phyloP scores from a whole-genome alignment of 1,139 yeast species.

The Meyerozyma sp. region DNA sequence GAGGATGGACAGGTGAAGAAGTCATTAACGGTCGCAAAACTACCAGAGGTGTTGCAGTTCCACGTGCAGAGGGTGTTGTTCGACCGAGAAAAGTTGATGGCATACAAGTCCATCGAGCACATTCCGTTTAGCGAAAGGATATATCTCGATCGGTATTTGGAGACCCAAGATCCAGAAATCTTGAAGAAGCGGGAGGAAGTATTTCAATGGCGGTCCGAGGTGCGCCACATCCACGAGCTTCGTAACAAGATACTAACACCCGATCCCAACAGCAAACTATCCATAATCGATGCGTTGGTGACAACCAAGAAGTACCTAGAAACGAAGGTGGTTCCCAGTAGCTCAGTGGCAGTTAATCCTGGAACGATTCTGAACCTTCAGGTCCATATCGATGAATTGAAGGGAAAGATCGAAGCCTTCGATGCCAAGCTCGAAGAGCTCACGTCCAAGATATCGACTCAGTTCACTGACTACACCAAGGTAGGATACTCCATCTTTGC shows the following conservation, averaged over 20 bases:
- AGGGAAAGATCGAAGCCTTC: slow-evolving; percentile 30
- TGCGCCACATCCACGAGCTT: slow-evolving; percentile 38
- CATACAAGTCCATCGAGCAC: slow-evolving; percentile 79
- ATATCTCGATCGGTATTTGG: slow-evolving; percentile 84
- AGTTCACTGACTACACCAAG: slow-evolving; percentile 54
- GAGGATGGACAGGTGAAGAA: slow-evolving; percentile 75
- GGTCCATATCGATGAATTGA: slow-evolving; percentile 29
- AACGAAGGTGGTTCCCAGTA: slow-evolving; percentile 19
- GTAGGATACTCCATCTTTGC: slow-evolving; percentile 85
- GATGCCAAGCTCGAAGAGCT: slow-evolving; percentile 36
- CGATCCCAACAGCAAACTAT: slow-evolving; percentile 46
- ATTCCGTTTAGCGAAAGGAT: slow-evolving; percentile 73
- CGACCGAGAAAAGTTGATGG: slow-evolving; percentile 66
- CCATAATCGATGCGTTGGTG: slow-evolving; percentile 40
- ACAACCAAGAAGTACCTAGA: slow-evolving; percentile 56
- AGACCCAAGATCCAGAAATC: slow-evolving; percentile 57
- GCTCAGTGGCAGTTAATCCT: slow-evolving; percentile 19
- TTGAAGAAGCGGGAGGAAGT: slow-evolving; percentile 53
- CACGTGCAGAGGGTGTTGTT: slow-evolving; percentile 93
- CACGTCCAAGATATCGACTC: slow-evolving; percentile 45
- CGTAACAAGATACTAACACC: slow-evolving; percentile 36
- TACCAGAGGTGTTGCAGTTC: slow-evolving; percentile 81
- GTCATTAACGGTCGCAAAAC: slow-evolving; percentile 59
- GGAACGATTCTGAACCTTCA: slow-evolving; percentile 35
- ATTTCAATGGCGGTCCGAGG: slow-evolving; percentile 57